Conservation (phyloP, 345 rosid species). For the Syzygium jambos region DNA sequence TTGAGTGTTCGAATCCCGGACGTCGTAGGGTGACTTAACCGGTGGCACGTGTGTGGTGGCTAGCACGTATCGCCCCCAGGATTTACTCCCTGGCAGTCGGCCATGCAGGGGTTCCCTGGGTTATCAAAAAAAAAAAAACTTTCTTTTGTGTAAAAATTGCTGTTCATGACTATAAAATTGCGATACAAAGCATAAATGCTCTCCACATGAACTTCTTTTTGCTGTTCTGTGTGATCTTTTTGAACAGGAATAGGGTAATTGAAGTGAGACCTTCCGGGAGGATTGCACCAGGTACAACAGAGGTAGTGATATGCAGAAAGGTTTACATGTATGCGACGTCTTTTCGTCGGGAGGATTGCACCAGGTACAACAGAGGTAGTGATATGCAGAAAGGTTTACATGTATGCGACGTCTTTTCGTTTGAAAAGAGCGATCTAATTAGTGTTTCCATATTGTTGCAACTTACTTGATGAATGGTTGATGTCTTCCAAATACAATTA, state of each 20-base stretch:
- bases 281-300: conserved; percentile 72
- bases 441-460: neutral
- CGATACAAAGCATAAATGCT: neutral
- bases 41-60: no score
- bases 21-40: no score
- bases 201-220: neutral
- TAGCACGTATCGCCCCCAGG: no score
- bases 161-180: neutral
- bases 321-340: neutral
- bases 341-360: conserved; percentile 41
- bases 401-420: neutral
- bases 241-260: conserved; percentile 47
- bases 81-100: no score
- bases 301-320: conserved; percentile 30
- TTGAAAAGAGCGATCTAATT: neutral
- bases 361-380: conserved; percentile 86
- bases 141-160: neutral
- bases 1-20: no score
- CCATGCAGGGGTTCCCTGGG: no score
- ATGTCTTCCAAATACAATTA: neutral
- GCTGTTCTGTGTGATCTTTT: neutral
- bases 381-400: neutral
- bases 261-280: conserved; percentile 64
- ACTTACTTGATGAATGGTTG: neutral
- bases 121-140: no score